Evolutionary conservation across 139 green algal genomes (phyloP).

Genomic region (Closterium sp.): DNA sequence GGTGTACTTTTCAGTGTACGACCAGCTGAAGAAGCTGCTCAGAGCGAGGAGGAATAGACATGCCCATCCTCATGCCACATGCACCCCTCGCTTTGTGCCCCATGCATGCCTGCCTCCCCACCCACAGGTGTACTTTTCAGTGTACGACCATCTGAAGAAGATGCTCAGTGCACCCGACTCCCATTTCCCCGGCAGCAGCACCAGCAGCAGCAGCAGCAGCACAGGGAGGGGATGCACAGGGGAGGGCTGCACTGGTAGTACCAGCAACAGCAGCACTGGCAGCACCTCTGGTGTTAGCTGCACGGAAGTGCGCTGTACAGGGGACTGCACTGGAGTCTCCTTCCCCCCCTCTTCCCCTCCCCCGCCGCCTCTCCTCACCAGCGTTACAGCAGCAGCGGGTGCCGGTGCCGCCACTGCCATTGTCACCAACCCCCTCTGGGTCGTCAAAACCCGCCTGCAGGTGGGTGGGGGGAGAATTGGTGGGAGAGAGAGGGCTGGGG

Average conservation of each 20-base stretch:
- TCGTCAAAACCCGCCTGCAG: slow-evolving; percentile 94
- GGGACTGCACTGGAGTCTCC: neutral
- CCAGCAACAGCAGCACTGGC: too few relatives aligned
- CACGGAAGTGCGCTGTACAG: neutral
- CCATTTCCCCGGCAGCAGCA: too few relatives aligned
- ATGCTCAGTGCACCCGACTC: slow-evolving; percentile 1
- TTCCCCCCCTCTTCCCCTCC: neutral
- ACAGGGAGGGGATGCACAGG: too few relatives aligned
- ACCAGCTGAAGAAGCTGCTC: too few relatives aligned
- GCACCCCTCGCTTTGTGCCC: too few relatives aligned
- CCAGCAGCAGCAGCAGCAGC: too few relatives aligned
- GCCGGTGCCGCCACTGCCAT: slow-evolving; percentile 82
- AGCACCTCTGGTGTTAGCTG: neutral
- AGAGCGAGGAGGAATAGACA: too few relatives aligned
- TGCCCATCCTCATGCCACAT: too few relatives aligned
- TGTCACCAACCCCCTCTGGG: slow-evolving; percentile 93
- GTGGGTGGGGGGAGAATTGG: slow-evolving; percentile 26
- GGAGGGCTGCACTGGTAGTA: too few relatives aligned
- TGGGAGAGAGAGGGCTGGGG: too few relatives aligned
- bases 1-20: too few relatives aligned
- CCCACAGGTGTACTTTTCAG: slow-evolving; percentile 83
- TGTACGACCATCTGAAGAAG: slow-evolving; percentile 85
- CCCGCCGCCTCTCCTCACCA: neutral
- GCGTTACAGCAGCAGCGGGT: slow-evolving; percentile 57
- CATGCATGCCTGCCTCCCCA: too few relatives aligned